A percentile compares a stretch with the other conserved stretches of the same genome.
Conservation (phyloP, 1,284 basidiomycete species). For the Schizophyllum amplum region DNA sequence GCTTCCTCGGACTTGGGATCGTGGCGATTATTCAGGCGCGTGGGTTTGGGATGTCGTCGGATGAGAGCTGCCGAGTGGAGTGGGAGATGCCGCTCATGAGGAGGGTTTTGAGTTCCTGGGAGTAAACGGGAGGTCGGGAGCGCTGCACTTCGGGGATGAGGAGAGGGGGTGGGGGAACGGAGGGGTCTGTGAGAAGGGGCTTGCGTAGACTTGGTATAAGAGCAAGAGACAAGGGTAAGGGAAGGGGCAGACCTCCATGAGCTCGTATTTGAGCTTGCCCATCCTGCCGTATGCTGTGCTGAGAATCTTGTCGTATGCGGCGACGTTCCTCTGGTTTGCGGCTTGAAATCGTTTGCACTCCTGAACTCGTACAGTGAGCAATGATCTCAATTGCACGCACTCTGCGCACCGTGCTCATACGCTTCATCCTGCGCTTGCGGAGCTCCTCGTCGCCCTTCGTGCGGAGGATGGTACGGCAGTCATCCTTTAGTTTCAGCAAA, state of each 20-base stretch:
- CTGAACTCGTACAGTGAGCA: constrained; percentile 1
- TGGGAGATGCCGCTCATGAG: constrained; percentile 46
- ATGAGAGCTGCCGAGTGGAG: constrained; percentile 32
- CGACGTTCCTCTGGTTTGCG: constrained; percentile 46
- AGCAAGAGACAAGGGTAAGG: constrained; percentile 3
- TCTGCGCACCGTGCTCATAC: constrained; percentile 37
- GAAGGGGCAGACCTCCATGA: constrained; percentile 41
- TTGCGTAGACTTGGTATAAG: constrained; percentile 20
- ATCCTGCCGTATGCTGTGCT: constrained; percentile 73
- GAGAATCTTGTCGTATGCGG: constrained; percentile 54
- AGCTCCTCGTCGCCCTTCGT: constrained; percentile 21
- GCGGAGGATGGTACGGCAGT: constrained; percentile 35
- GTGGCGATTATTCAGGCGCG: constrained; percentile 48
- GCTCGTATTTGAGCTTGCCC: constrained; percentile 61
- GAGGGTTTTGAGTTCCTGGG: constrained; percentile 52
- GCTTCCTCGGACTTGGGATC: constrained; percentile 53
- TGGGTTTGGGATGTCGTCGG: constrained; percentile 36
- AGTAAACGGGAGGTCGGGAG: constrained; percentile 56
- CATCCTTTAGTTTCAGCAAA: constrained; percentile 50
- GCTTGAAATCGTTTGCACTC: constrained; percentile 39
- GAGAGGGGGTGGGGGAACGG: constrained; percentile 27
- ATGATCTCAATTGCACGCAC: not conserved
- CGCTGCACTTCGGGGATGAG: constrained; percentile 45
- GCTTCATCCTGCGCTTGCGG: constrained; percentile 35
- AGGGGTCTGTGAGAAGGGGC: constrained; percentile 46